These are phyloP conservation scores for Hura crepitans DNA, from an alignment of 441 rosid species.

Conservation along the genomic window DNA sequence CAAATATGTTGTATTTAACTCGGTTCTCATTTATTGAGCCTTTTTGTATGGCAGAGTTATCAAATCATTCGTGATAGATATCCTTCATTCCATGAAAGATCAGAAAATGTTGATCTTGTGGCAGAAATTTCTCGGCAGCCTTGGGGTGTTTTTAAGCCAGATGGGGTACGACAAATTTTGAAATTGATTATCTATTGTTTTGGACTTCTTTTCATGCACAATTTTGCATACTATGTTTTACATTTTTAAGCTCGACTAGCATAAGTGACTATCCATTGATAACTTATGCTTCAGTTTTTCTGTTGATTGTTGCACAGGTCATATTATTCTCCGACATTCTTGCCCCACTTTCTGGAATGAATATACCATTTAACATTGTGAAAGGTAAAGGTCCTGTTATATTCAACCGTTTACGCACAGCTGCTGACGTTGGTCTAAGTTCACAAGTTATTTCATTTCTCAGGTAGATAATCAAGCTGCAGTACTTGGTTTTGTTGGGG, in stretches of 20 bases:
- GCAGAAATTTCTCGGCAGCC: slow-evolving; percentile 93
- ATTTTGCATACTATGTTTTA: neutral
- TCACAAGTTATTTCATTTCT: slow-evolving; percentile 13
- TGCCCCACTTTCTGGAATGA: slow-evolving; percentile 96
- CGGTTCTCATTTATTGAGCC: slow-evolving; percentile 18
- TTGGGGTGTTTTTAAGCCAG: slow-evolving; percentile 91
- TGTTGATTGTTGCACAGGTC: slow-evolving; percentile 47
- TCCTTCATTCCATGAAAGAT: slow-evolving; percentile 88
- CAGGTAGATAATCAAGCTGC: slow-evolving; percentile 80
- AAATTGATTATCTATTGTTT: neutral
- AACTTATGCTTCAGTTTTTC: slow-evolving; percentile 13
- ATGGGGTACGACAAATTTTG: slow-evolving; percentile 57
- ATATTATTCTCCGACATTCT: slow-evolving; percentile 94
- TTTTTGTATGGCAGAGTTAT: slow-evolving; percentile 55
- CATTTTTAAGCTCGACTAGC: neutral
- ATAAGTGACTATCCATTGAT: neutral
- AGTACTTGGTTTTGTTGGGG: slow-evolving; percentile 92
- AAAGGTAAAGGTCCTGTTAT: slow-evolving; percentile 93
- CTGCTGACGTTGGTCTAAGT: slow-evolving; percentile 52
- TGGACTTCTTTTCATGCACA: neutral
- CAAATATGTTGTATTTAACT: neutral
- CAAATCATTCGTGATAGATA: slow-evolving; percentile 76
- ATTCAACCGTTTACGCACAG: slow-evolving; percentile 59
- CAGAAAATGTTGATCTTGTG: slow-evolving; percentile 90
- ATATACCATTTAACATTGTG: slow-evolving; percentile 91